Evolutionary conservation across 768 basidiomycete genomes (phyloP), one percentile per base, ranked within the genome.

Genomic region (Boletus vinaceobasis): DNA sequence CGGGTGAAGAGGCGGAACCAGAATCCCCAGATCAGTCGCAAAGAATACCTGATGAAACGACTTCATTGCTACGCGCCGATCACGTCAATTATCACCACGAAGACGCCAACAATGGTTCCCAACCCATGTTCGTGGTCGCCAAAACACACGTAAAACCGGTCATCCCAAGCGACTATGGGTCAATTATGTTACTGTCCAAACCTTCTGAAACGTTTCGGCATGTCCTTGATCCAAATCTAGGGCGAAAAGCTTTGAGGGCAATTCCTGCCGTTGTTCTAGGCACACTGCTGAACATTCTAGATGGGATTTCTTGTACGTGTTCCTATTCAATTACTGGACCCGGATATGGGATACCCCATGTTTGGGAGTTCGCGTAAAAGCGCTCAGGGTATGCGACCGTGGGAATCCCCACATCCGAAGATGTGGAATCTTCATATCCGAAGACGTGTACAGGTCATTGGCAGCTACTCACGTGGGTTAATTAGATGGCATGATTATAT

Each of bases 401-500:
- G 55, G 44, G 46, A 39, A 43, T 36, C 7, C 13, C n/a, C 17
- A 33, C 7, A 13, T 42, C 43, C 46, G 48, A 26, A 23, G 10
- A n/a, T 5, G 9, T 27, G 26, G 46, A 39, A 43, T 36, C 7
- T 10, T 21, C n/a, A 33, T 8, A 13, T 42, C 43, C 46, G 48
- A 26, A 23, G 10, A n/a, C 7, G 9, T 27, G 26, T 37, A 7
- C 26, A 5, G 19, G 26, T 43, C 27, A 27, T 27, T 11, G 0
- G 11, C 33, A 43, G 29, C 35, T 46, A 43, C 54, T 55, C 43
- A 68, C 45, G 32, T 36, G 43, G 29, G 31, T 37, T 57, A 19
- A 52, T 48, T 50, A 89, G 87, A 98, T 72, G 96, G 96, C 7
- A 93, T 98, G 92, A 93, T 93, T 68, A 86, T 93, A 52, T 99